Evolutionary conservation across 2,329 filamentous ascomycete genomes (phyloP).

Genomic region (Cytospora piceae): DNA sequence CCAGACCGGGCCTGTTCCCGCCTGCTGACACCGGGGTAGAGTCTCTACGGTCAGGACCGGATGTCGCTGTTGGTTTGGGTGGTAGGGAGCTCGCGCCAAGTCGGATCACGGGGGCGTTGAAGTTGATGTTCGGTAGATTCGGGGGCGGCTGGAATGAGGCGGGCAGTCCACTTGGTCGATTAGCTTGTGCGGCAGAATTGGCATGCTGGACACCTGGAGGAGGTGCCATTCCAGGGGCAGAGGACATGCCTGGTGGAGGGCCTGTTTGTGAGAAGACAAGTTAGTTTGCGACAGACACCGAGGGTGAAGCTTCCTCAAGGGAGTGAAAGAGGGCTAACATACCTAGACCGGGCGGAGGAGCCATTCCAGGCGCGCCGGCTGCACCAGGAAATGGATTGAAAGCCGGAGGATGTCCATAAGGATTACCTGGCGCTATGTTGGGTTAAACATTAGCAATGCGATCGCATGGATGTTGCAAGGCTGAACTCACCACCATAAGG

Average conservation of each 20-base stretch:
- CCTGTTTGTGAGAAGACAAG: conserved; percentile 48
- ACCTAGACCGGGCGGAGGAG: conserved; percentile 83
- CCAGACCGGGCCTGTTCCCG: conserved; percentile 52
- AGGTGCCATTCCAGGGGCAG: conserved; percentile 78
- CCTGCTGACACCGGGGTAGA: conserved; percentile 44
- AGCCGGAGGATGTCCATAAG: conserved; percentile 75
- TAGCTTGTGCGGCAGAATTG: conserved; percentile 70
- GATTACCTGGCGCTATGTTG: conserved; percentile 45
- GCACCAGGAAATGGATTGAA: conserved; percentile 72
- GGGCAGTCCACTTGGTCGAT: conserved; percentile 79
- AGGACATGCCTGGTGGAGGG: conserved; percentile 78
- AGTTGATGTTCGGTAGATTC: conserved; percentile 97
- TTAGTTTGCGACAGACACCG: conserved; percentile 24
- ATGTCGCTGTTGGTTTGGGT: conserved; percentile 58
- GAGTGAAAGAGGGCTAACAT: conserved; percentile 40
- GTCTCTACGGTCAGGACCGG: conserved; percentile 50
- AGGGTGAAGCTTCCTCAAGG: background rate
- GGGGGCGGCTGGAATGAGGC: conserved; percentile 84
- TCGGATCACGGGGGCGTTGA: conserved; percentile 94
- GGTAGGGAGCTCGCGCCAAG: conserved; percentile 71
- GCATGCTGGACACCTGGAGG: conserved; percentile 78
- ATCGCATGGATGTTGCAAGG: background rate
- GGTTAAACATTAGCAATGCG: background rate
- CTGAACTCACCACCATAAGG: conserved; percentile 58
- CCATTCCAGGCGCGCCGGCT: conserved; percentile 67